Base-by-base conservation (phyloP, 116 monocot species). In the Cymodocea nodosa region DNA sequence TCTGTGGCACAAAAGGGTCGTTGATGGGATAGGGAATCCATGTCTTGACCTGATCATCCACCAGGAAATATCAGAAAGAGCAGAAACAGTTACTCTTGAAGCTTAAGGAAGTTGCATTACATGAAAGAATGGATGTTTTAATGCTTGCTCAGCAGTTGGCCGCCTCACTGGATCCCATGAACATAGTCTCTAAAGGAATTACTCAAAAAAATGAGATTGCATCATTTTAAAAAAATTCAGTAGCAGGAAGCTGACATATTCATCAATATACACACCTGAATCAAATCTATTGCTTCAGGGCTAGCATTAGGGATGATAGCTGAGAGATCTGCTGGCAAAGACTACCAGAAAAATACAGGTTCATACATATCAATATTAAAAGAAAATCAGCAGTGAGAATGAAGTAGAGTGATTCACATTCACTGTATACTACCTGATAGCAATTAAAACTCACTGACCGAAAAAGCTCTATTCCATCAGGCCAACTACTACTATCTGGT, bases 101-200 rank as follows among this genome's bases (percentile, higher is more conserved):
- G 1, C 8, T 23, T 10, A 65, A 22, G 15, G 4, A 49, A 24
- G 17, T 14, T 37, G 51, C 16, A 37, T 65, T 87, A 94, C 94
- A 81, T 84, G 76, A 72, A 94, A 94, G 72, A 89, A 94, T 39
- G 94, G 94, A 67, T 94, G 94, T 19, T 79, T 82, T 25, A 89
- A 59, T 65, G 89, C 63, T 79, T 89, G 73, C 61, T 89, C 89
- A 23, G 87, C 87, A 6, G 89, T 94, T 61, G 86, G 87, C 73
- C 94, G 78, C 68, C 71, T 84, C 53, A 50, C 66, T 39, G 89
- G 84, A 80, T 94, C 82, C 94, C 86, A 94, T 40, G 87, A 84
- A 54, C 94, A 94, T 13, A 94, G 84, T 83, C 75, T 60, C 94
- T 94, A 65, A 10, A 7, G 18, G 6, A 53, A 56, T 18, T 6